Evolutionary conservation across 495 filamentous ascomycete species (phyloP).

Genomic region (Filosporella fistucella): DNA sequence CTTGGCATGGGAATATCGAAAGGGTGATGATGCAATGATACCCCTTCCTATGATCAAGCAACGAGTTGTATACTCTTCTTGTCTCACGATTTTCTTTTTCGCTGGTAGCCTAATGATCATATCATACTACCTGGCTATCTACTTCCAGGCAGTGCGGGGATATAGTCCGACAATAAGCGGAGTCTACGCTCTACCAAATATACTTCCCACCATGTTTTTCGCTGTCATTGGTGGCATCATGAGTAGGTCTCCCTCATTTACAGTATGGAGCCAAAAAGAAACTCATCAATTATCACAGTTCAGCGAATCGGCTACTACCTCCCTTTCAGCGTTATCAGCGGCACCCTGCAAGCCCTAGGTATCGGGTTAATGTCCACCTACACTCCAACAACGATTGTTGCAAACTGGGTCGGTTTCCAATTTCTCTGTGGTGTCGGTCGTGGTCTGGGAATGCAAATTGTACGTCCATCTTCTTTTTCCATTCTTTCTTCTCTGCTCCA

Average conservation of each 20-base stretch:
- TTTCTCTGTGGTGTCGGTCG: slow-evolving; percentile 6
- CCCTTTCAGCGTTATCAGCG: slow-evolving; percentile 27
- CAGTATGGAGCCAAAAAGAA: neutral
- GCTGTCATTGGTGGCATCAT: slow-evolving; percentile 40
- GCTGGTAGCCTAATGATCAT: slow-evolving; percentile 23
- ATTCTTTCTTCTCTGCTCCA: neutral
- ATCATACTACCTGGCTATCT: slow-evolving; percentile 55
- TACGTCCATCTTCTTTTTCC: neutral
- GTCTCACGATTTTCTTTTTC: slow-evolving; percentile 25
- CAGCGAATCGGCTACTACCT: slow-evolving; percentile 19
- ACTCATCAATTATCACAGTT: neutral
- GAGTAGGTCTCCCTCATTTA: neutral
- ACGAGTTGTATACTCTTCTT: slow-evolving; percentile 30
- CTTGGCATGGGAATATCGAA: slow-evolving; percentile 35
- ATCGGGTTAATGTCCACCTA: slow-evolving; percentile 29
- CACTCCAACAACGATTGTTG: neutral
- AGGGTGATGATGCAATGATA: slow-evolving; percentile 45
- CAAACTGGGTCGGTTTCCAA: slow-evolving; percentile 29
- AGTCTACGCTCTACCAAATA: slow-evolving; percentile 42
- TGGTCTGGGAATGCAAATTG: slow-evolving; percentile 9
- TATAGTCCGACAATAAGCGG: slow-evolving; percentile 41
- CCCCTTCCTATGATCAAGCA: slow-evolving; percentile 25
- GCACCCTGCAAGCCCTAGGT: slow-evolving; percentile 39
- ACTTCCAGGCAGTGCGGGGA: slow-evolving; percentile 58
- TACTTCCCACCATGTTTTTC: slow-evolving; percentile 42